Base-by-base conservation (phyloP, 768 basidiomycete species). In the Leucosporidium creatinivorum region DNA sequence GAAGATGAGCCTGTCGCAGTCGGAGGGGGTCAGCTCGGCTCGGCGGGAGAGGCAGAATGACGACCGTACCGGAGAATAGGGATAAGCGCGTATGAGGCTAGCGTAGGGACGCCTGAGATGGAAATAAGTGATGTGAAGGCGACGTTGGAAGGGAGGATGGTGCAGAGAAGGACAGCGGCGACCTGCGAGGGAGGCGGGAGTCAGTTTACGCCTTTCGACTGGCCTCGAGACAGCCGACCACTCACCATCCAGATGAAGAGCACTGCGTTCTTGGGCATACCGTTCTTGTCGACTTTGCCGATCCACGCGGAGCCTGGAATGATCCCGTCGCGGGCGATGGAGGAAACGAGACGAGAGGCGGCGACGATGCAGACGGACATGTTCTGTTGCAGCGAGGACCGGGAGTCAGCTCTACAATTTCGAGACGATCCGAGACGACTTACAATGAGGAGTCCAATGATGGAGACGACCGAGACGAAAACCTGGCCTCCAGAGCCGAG, bases 71-170 rank as follows among this genome's bases (percentile, higher is more conserved):
- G 84, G 47, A 93, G 81, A 2, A 89, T 75, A 13, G 88, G 85
- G 67, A 93, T 91, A 52, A 93, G 81, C 0, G 86, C 89, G 75
- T 93, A 93, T 1, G 91, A 89, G 0, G 91, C 89, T 64, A 92
- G 91, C 4, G 89, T 92, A 1, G 91, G 92, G 3, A 91, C 82
- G 4, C 82, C 89, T 26, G 89, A 88, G 15, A 90, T 92, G 17
- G 89, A 91, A 51, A 93, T 84, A 66, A 94, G 82, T 17, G 91
- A 93, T 3, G 87, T 91, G 81, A 94, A 96, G 3, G 92, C 92
- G 50, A 93, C 92, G 74, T 88, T 86, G 74, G 88, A 90, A 0
- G 91, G 89, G 31, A 94, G 79, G 75, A 93, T 93, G 10, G 89
- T 88, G 80, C 89, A 92, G 23, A 93, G 82, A 25, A 93, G 73